A percentile compares a stretch with the other conserved stretches of the same genome.
Evolutionary conservation across 164 flowering plant genomes (phyloP).

Genomic region (Vitis rotundifolia): DNA sequence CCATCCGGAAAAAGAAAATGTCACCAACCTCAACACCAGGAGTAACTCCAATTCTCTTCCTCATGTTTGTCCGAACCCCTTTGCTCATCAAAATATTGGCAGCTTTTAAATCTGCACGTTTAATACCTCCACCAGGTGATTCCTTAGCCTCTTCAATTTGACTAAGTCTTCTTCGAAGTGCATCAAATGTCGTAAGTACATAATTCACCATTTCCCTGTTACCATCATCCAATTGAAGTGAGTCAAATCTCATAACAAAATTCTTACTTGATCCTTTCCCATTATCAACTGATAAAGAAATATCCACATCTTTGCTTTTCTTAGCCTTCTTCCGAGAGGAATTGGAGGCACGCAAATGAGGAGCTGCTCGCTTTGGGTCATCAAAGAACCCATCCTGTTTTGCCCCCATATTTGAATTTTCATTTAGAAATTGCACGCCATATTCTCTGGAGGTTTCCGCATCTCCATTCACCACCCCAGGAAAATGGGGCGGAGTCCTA

Average conservation of each 20-base stretch:
- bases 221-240: conserved; percentile 15
- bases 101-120: conserved; percentile 46
- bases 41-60: conserved; percentile 45
- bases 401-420: not conserved
- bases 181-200: conserved; percentile 35
- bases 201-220: conserved; percentile 29
- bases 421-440: not conserved
- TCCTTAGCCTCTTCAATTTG: conserved; percentile 39
- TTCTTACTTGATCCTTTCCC: not conserved
- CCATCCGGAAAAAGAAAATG: conserved; percentile 53
- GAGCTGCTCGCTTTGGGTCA: not conserved
- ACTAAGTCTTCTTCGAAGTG: conserved; percentile 32
- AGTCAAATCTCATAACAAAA: not conserved
- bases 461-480: conserved; percentile 8
- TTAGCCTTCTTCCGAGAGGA: conserved; percentile 1
- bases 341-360: not conserved
- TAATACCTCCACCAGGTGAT: conserved; percentile 17
- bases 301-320: not conserved
- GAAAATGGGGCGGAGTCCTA: not conserved
- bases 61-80: conserved; percentile 41
- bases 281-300: not conserved
- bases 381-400: not conserved
- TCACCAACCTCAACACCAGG: conserved; percentile 69
- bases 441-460: conserved; percentile 1
- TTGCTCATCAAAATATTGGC: conserved; percentile 33